Evolutionary conservation across 1,284 basidiomycete genomes (phyloP), one percentile per base, ranked within the genome.

Genomic region (Cronartium ribicola): DNA sequence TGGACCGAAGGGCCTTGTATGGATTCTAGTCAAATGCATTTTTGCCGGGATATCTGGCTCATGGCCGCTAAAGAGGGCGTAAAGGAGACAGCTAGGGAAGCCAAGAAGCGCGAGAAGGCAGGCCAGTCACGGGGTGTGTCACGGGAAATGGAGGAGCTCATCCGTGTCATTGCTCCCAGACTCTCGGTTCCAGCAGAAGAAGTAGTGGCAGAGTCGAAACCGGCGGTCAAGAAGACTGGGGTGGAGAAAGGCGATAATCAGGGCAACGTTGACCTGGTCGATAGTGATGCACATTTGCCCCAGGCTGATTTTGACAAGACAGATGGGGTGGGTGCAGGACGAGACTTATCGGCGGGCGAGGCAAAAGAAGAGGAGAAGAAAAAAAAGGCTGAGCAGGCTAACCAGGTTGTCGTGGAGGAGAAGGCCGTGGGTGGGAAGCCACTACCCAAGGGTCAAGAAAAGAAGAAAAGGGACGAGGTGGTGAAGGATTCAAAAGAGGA

Each of bases 21-120:
- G 80, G 94, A 97, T 81, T 93, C 90, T 78, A 90, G 88, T 40
- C 94, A 97, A 81, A 91, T 92, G 64, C 95, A 91, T 89, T 96
- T 97, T 84, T 97, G 94, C 80, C 84, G 94, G 65, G 94, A 97
- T 81, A 84, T 96, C 55, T 97, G 94, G 94, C 85, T 92, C 20
- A 86, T 86, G 77, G 89, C 88, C 66, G 94, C 93, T 1, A 84
- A 85, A 37, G 88, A 90, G 70, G 88, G 88, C 6, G 78, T 83
- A 39, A 88, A 89, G 61, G 68, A 76, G 40, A 77, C 78, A 64
- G 79, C 78, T 59, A 78, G 79, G 71, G 69, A 74, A 66, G 77
- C 77, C 4, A 72, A 73, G 29, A 66, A 76, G 39, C 67, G 65
- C 17, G 77, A 76, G 41, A 68, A 77, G 7, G 68, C 75, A 29